Base-by-base conservation (phyloP, 257 asterid genomes). In the Penstemon davidsonii region DNA sequence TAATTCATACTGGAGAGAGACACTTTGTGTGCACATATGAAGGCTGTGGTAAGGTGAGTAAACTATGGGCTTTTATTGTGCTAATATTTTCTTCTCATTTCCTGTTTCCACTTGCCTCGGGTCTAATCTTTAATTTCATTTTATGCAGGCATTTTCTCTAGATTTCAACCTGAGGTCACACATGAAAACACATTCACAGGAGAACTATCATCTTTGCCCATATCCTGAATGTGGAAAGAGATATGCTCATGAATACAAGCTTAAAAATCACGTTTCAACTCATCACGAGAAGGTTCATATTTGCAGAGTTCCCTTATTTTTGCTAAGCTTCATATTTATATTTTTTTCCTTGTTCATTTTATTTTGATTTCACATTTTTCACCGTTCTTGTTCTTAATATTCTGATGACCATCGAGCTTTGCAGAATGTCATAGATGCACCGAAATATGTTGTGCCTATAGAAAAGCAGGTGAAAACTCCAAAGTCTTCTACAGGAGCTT, bases 151-250 rank as follows among this genome's bases (percentile, higher is more conserved):
- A 6, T 94, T 94, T 77, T 94, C 99, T 9, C 78, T 94, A 78
- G 99, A 94, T 80, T 94, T 94, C 80, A 94, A 94, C 81, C 89
- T 94, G 40, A 86, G 92, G 76, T 94, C 99, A 61, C 99, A 94
- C 71, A 94, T 91, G 99, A 94, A 91, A 76, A 94, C 99, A 39
- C 99, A 94, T 81, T 90, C 99, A 9, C 99, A 94, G 76, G 99
- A 94, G 87, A 94, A 94, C 75, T 94, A 94, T 63, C 99, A 94
- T 71, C 77, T 88, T 42, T 94, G 99, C 85, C 99, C 93, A 0
- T 91, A 88, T 79, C 82, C 92, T 40, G 99, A 94, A 38, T 94
- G 99, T 50, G 99, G 99, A 62, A 94, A 94, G 84, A 84, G 99
- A 66, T 94, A 94, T 44, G 97, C 99, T 5, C 99, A 94, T 12